phyloP scores from a whole-genome alignment of 768 basidiomycete genomes.

The Austroboletus festivus region DNA sequence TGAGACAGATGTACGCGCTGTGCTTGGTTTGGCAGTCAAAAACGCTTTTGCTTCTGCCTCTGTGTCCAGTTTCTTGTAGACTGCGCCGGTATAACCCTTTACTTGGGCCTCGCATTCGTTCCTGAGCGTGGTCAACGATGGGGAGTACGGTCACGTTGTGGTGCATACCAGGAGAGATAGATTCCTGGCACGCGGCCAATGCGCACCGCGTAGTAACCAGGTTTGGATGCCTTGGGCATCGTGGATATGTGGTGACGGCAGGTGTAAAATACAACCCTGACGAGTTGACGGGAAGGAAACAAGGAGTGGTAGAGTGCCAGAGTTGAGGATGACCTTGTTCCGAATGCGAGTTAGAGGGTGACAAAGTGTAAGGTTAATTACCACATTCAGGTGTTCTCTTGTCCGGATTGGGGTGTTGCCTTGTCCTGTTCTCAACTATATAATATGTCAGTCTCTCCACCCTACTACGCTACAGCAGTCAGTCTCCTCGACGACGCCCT shows the following conservation, averaged over 20 bases:
- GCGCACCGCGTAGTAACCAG: conserved; percentile 70
- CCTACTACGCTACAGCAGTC: neutral
- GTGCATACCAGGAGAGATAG: conserved; percentile 63
- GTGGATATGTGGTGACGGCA: neutral
- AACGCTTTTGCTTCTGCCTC: conserved; percentile 58
- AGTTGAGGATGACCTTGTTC: conserved; percentile 16
- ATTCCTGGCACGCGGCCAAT: conserved; percentile 64
- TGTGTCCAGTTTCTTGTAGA: conserved; percentile 65
- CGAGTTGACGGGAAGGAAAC: neutral
- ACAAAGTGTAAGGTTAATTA: conserved; percentile 9
- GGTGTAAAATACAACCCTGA: neutral
- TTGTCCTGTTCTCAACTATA: conserved; percentile 31
- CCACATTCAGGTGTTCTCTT: conserved; percentile 21
- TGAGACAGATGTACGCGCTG: conserved; percentile 6
- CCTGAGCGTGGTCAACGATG: conserved; percentile 43
- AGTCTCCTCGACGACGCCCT: conserved; percentile 7
- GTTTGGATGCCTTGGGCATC: conserved; percentile 42
- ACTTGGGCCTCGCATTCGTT: conserved; percentile 67
- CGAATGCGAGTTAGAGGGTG: conserved; percentile 1
- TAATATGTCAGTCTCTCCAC: conserved; percentile 19
- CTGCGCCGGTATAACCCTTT: conserved; percentile 58
- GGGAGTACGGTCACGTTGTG: conserved; percentile 29
- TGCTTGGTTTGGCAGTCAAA: conserved; percentile 34
- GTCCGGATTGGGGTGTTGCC: conserved; percentile 21
- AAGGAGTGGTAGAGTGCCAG: neutral